Base-by-base conservation (phyloP, 345 rosid species). In the Corchorus capsularis region DNA sequence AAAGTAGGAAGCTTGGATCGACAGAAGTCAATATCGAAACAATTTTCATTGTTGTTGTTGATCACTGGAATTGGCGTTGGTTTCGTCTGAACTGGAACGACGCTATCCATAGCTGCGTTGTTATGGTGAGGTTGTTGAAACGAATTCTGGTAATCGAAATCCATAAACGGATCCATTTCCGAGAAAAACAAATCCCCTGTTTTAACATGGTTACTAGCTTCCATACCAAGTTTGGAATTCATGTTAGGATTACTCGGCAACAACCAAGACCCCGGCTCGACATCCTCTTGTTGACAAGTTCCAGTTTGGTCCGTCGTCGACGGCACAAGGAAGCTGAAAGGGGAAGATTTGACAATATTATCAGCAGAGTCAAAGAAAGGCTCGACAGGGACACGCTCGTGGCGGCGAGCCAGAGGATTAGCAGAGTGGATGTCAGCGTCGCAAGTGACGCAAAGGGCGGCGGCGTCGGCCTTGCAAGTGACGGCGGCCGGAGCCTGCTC, bases 401-500 rank as follows among this genome's bases (percentile, higher is more conserved):
- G 99, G 72, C 97, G 97, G 54, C 87, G 80, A 46, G 99, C 93
- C 54, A 95, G 85, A 13, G 99, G 97, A 59, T 95, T 95, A 4
- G 96, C 99, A 0, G 96, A 91, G 84, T 95, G 99, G 79, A 93
- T 95, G 72, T 95, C 98, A 17, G 87, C 86, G 72, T 94, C 98
- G 77, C 98, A 94, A 2, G 90, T 66, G 72, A 93, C 90, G 77
- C 99, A 95, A 56, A 95, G 89, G 0, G 90, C 84, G 8, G 99
- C 99, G 4, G 97, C 98, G 76, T 95, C 99, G 35, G 99, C 99
- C 86, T 90, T 91, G 86, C 99, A 95, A 45, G 96, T 91, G 75
- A 95, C 95, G 55, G 92, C 88, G 46, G 99, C 98, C 0, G 99
- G 98, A 8, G 99, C 98, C 69, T 93, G 98, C 82, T 93, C 97